phyloP scores from a whole-genome alignment of 2,329 filamentous ascomycete genomes.

The Penicillium sp. region DNA sequence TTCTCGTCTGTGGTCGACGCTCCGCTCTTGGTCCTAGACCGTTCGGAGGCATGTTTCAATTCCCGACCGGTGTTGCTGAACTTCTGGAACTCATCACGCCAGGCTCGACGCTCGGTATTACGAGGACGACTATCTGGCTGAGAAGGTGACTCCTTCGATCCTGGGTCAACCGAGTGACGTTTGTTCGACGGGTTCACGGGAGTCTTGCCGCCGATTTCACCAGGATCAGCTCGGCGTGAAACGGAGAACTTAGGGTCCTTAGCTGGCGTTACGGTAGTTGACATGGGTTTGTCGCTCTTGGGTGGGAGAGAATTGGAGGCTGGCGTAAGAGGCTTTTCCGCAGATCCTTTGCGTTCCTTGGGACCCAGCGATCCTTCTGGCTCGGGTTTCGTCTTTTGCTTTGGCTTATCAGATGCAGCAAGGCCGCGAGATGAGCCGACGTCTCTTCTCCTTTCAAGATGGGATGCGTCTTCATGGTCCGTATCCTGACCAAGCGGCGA shows the following conservation, averaged over 20 bases:
- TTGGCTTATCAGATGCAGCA: slow-evolving; percentile 14
- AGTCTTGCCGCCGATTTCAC: slow-evolving; percentile 41
- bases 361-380: slow-evolving; percentile 27
- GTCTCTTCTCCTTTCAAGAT: slow-evolving; percentile 18
- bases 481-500: slow-evolving; percentile 25
- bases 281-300: slow-evolving; percentile 25
- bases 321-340: slow-evolving; percentile 40
- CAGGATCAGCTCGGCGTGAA: slow-evolving; percentile 42
- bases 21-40: slow-evolving; percentile 35
- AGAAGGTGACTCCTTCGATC: slow-evolving; percentile 31
- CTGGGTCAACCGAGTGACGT: slow-evolving; percentile 26
- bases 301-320: slow-evolving; percentile 29
- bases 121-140: slow-evolving; percentile 27
- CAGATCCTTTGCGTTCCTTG: slow-evolving; percentile 32
- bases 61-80: slow-evolving; percentile 45
- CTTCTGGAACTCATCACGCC: slow-evolving; percentile 45
- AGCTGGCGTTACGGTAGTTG: slow-evolving; percentile 41
- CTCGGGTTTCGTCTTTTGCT: slow-evolving; percentile 21
- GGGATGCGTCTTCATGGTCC: slow-evolving; percentile 19
- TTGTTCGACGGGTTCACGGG: slow-evolving; percentile 35
- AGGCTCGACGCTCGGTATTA: slow-evolving; percentile 40
- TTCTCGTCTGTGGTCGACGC: slow-evolving; percentile 35
- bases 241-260: slow-evolving; percentile 40
- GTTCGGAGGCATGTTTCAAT: slow-evolving; percentile 46
- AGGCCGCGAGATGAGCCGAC: slow-evolving; percentile 5